These are phyloP conservation scores for Diutina neorugosa DNA, from an alignment of 1,139 yeast species.

Conservation along the genomic window DNA sequence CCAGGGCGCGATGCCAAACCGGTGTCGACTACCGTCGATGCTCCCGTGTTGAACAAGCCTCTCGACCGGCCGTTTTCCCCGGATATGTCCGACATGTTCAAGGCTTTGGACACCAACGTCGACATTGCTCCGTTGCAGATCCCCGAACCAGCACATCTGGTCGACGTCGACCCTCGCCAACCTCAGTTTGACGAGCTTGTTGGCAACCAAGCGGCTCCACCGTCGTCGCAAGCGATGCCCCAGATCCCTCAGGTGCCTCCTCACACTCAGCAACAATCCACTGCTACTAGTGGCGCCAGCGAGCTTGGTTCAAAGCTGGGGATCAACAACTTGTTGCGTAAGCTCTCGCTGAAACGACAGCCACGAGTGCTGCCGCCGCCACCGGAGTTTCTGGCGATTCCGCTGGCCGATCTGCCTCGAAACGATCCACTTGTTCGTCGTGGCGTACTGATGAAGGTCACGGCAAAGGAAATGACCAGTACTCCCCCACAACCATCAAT, in stretches of 20 bases:
- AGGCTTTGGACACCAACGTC: not conserved
- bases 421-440: constrained; percentile 30
- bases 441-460: constrained; percentile 50
- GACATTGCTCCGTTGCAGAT: constrained; percentile 18
- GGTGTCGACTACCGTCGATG: not conserved
- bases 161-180: constrained; percentile 5
- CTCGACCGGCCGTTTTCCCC: not conserved
- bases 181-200: not conserved
- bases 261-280: not conserved
- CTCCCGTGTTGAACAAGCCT: not conserved
- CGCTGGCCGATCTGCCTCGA: constrained; percentile 6
- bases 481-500: not conserved
- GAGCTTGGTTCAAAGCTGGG: constrained; percentile 11
- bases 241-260: not conserved
- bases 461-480: constrained; percentile 38
- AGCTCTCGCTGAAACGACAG: constrained; percentile 23
- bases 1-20: not conserved
- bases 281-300: not conserved
- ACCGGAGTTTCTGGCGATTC: not conserved
- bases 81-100: not conserved
- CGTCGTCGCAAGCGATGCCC: not conserved
- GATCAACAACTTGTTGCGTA: constrained; percentile 27
- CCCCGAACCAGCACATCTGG: constrained; percentile 64
- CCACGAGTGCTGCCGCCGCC: constrained; percentile 7
- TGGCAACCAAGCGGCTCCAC: not conserved